A percentile compares a stretch with the other conserved stretches of the same genome.
Conservation (phyloP, 2,329 filamentous ascomycete genomes). For the Fusarium fujikuroi region DNA sequence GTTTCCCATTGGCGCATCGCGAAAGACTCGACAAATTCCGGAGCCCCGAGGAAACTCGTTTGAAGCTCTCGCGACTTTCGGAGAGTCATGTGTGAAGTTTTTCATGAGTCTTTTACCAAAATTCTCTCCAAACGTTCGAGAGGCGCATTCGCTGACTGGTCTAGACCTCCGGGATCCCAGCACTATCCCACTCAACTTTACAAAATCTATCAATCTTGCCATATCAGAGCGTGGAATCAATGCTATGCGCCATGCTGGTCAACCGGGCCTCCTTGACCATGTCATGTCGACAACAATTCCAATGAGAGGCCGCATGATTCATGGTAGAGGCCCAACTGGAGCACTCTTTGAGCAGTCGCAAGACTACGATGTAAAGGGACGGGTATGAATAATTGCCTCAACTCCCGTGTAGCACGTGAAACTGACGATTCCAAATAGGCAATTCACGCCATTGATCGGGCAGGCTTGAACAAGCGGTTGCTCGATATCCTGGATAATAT, state of each 20-base stretch:
- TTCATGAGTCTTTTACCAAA: not conserved
- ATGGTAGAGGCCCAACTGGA: conserved; percentile 73
- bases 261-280: conserved; percentile 74
- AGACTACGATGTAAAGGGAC: conserved; percentile 87
- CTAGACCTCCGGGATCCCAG: conserved; percentile 86
- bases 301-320: conserved; percentile 97
- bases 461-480: conserved; percentile 82
- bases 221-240: conserved; percentile 94
- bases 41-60: not conserved
- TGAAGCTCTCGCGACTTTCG: not conserved
- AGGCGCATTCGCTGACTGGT: conserved; percentile 31
- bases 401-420: not conserved
- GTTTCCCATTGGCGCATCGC: conserved; percentile 3
- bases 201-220: conserved; percentile 97
- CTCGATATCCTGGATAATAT: conserved; percentile 85
- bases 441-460: conserved; percentile 88
- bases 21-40: not conserved
- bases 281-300: conserved; percentile 85
- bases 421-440: conserved; percentile 60
- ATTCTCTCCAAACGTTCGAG: not conserved
- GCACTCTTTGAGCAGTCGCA: conserved; percentile 83
- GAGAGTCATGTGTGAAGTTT: not conserved
- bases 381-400: conserved; percentile 64
- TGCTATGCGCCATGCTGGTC: conserved; percentile 78
- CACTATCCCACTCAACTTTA: conserved; percentile 91